Evolutionary conservation across 495 filamentous ascomycete species (phyloP), one percentile per base, ranked within the genome.

Genomic region (Trypethelium eluteriae): DNA sequence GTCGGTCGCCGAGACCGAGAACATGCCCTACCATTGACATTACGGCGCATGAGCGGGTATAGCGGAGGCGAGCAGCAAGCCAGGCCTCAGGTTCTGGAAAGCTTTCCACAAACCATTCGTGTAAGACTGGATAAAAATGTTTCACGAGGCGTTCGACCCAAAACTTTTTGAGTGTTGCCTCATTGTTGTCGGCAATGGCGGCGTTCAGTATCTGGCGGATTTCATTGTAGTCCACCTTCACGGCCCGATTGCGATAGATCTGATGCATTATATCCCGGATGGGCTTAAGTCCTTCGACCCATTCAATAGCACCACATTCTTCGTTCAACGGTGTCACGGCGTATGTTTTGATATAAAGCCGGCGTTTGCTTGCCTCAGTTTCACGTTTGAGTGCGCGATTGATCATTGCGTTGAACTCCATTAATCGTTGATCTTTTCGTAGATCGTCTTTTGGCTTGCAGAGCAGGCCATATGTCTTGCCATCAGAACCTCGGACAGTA

Each of bases 11-110:
- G 3, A 99, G 84, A 16, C 93, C 94, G 50, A 99, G 88, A 72
- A 99, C 96, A 74, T 99, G 98, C 65, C 94, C 94, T 9, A 97
- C 94, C 93, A 99, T 99, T n/a, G 92, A 96, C 94, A 98, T 99
- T 66, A 97, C 95, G 69, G 91, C 94, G 14, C 98, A 84, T 14
- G 94, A 98, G 38, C 94, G 86, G 2, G 94, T 92, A 77, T 96
- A 99, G 38, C 88, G 84, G 49, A 97, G 81, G n/a, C 94, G 86
- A 32, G 93, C 92, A 1, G 86, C 83, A 75, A 98, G 94, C 94
- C 94, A 99, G 7, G 88, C 82, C 7, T 88, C 88, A 6, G 95
- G 92, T 69, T 95, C 92, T 2, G 94, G 91, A 76, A 96, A 99
- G 79, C 90, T 91, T 66, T 94, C 87, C 44, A 93, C 83, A 76